Percentiles rank a stretch among this genome's conserved stretches.
These are phyloP conservation scores for Ganoderma resinaceum DNA, from an alignment of 1,284 basidiomycete species.

Conservation along the genomic window DNA sequence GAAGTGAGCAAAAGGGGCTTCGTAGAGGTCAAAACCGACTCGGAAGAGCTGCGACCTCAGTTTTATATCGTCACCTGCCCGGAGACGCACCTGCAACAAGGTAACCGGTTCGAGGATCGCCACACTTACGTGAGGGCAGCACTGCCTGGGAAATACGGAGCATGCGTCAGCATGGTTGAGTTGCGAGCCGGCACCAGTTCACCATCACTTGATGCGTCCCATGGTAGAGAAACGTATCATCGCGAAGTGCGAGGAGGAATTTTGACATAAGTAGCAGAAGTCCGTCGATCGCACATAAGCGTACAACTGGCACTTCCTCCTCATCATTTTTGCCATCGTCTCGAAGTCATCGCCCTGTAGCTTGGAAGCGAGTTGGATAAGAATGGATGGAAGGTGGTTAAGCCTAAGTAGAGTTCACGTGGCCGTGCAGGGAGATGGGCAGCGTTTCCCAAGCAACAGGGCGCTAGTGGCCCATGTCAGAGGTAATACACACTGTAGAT, in stretches of 20 bases:
- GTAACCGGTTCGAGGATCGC: not conserved
- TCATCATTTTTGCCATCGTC: no score
- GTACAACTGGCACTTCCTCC: no score
- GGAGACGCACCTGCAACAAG: no score
- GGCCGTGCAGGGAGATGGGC: no score
- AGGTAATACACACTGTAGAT: no score
- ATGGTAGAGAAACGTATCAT: not conserved
- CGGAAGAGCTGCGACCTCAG: not conserved
- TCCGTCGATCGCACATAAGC: no score
- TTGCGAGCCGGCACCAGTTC: not conserved
- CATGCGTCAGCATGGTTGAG: not conserved
- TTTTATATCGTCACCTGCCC: not conserved
- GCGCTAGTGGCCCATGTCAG: no score
- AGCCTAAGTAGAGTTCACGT: no score
- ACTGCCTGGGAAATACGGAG: not conserved
- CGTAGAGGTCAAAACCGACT: not conserved
- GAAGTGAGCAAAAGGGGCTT: not conserved
- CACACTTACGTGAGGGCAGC: not conserved
- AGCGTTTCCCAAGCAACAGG: no score
- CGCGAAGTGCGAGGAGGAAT: not conserved
- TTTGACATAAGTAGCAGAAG: not conserved
- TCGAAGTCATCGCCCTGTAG: not conserved
- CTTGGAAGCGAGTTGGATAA: no score
- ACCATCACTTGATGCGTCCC: not conserved
- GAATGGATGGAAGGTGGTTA: no score